A percentile compares a stretch with the other conserved stretches of the same genome.
Conservation (phyloP, 495 filamentous ascomycete genomes). For the Staphylotrichum longicolle region DNA sequence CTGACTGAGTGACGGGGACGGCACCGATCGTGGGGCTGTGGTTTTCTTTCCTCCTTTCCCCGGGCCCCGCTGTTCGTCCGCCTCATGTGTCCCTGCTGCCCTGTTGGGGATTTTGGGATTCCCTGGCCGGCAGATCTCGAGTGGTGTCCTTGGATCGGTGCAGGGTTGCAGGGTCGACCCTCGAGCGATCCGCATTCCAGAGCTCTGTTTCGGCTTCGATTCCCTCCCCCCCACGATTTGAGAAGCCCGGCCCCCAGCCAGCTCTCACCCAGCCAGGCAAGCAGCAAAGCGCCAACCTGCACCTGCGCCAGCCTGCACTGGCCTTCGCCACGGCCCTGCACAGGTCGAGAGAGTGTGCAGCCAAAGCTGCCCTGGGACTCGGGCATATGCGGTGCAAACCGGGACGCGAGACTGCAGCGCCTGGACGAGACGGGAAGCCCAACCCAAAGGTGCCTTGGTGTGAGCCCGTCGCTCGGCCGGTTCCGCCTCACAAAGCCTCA, state of each 20-base stretch:
- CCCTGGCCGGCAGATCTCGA: conserved; percentile 21
- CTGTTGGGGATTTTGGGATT: conserved; percentile 2
- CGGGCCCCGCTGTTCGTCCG: background rate
- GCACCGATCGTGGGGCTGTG: too few relatives aligned
- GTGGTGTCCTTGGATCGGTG: conserved; percentile 20
- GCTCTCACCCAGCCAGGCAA: background rate
- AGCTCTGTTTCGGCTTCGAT: conserved; percentile 14
- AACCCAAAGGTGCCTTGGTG: conserved; percentile 14
- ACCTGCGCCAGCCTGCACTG: background rate
- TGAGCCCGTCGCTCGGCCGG: conserved; percentile 28
- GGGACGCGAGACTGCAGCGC: conserved; percentile 5
- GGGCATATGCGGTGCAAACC: background rate
- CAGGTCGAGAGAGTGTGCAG: too few relatives aligned
- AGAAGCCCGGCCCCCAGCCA: background rate
- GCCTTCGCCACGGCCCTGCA: too few relatives aligned
- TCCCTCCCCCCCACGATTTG: conserved; percentile 23
- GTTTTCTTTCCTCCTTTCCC: too few relatives aligned
- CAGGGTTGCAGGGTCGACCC: conserved; percentile 22
- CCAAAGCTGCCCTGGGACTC: too few relatives aligned
- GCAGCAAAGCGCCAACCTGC: conserved; percentile 2
- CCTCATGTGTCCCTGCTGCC: background rate
- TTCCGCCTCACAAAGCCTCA: conserved; percentile 13
- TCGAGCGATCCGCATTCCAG: conserved; percentile 22
- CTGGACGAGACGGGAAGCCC: conserved; percentile 12
- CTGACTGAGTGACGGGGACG: too few relatives aligned